Base-by-base conservation (phyloP, 1,284 basidiomycete species). In the Cryptococcus sp. region DNA sequence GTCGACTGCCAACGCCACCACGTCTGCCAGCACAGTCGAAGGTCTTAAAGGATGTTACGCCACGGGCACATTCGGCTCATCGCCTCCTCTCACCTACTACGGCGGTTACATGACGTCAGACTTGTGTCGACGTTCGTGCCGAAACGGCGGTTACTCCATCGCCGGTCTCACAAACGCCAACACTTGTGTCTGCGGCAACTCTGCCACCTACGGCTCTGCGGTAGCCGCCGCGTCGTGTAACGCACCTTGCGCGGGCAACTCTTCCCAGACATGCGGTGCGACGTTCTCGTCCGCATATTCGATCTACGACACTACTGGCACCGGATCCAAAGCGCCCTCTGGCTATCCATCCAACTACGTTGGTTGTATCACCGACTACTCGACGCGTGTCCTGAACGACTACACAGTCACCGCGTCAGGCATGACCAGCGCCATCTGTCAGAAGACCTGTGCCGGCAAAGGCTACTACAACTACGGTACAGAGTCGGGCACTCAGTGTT, bases 281-380 rank as follows among this genome's bases (percentile, higher is more conserved):
- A 47, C 39, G 20, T 58, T 54, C 57, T 57, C 56, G n/a, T 48
- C 52, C 29, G 51, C 61, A 37, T 40, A 59, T 17, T 63, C 63
- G 3, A 49, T 68, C 51, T 73, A 64, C 61, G 67, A 73, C 59
- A 70, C 70, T 11, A 65, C 59, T 25, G 68, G 68, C n/a, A 56
- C 63, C 3, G 70, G 67, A 1, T 55, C 68, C 10, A 20, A 39
- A 10, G 23, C 52, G 15, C 54, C 57, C 5, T 16, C 62, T 10
- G 65, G 65, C 17, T 65, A 50, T 47, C 63, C 65, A 6, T 41
- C 54, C 40, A 61, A 65, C 58, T 72, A 68, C 53, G 64, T 70
- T 45, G 70, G 70, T 16, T 72, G 70, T 62, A 45, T 59, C 45
- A 44, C 20, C 40, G 66, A 66, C 47, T 50, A 52, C 5, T 57